Percentiles rank a stretch among this genome's conserved stretches.
phyloP scores from a whole-genome alignment of 257 asterid genomes.

The Dorcoceras hygrometricum region DNA sequence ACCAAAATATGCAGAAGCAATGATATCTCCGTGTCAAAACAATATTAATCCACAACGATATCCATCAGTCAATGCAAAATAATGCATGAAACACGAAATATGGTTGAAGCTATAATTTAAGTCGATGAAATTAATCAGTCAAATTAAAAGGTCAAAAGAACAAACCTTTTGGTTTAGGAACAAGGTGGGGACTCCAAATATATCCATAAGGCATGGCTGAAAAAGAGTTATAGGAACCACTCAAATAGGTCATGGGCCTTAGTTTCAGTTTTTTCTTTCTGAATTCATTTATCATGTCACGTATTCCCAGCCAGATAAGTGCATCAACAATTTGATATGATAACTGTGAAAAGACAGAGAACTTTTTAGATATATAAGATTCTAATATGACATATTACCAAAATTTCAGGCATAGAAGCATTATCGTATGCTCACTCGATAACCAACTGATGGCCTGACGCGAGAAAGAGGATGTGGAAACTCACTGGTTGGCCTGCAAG shows the following conservation, averaged over 20 bases:
- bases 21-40: background rate
- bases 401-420: conserved; percentile 17
- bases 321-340: conserved; percentile 89
- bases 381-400: background rate
- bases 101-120: background rate
- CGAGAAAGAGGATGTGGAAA: conserved; percentile 98
- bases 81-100: background rate
- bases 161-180: conserved; percentile 87
- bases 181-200: conserved; percentile 96
- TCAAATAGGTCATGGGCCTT: conserved; percentile 80
- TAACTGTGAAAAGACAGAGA: conserved; percentile 45
- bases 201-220: conserved; percentile 67
- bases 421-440: conserved; percentile 55
- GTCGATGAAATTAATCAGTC: too few relatives aligned
- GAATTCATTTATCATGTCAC: conserved; percentile 84
- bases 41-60: background rate
- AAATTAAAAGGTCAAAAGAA: conserved; percentile 10
- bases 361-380: conserved; percentile 17
- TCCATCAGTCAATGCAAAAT: background rate
- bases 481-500: conserved; percentile 76
- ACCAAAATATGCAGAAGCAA: background rate
- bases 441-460: conserved; percentile 71
- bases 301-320: conserved; percentile 84
- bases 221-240: conserved; percentile 52
- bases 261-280: conserved; percentile 72